Percentiles rank a stretch among this genome's conserved stretches.
These are phyloP conservation scores for Sicyos edulis DNA, from an alignment of 306 rosid species.

Conservation along the genomic window DNA sequence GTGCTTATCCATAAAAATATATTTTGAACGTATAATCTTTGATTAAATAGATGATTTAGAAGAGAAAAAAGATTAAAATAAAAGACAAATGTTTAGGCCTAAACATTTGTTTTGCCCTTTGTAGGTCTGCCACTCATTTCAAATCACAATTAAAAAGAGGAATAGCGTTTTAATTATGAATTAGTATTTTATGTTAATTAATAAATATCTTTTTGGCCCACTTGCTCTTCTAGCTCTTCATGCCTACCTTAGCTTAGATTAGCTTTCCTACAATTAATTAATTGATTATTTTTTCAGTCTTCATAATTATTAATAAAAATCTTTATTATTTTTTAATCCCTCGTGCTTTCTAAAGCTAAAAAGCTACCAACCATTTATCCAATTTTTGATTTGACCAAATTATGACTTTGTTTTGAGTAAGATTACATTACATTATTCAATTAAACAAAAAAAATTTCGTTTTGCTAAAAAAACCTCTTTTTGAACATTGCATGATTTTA, in stretches of 20 bases:
- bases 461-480: background rate
- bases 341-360: slow-evolving; percentile 12
- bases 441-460: background rate
- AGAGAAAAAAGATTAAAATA: background rate
- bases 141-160: background rate
- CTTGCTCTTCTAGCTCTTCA: slow-evolving; percentile 13
- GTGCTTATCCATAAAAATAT: too few species aligned
- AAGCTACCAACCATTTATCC: background rate
- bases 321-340: slow-evolving; percentile 8
- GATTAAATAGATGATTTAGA: too few species aligned
- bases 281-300: background rate
- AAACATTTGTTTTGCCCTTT: background rate
- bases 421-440: background rate
- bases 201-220: slow-evolving; percentile 7
- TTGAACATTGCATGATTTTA: background rate
- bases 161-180: background rate
- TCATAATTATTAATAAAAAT: background rate
- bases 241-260: slow-evolving; percentile 7
- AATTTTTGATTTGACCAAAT: slow-evolving; percentile 10
- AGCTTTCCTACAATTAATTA: slow-evolving; percentile 1
- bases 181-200: background rate
- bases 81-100: background rate
- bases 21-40: too few species aligned
- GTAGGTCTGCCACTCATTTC: slow-evolving; percentile 4
- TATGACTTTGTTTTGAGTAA: slow-evolving; percentile 5